Conservation (phyloP, 2,329 filamentous ascomycete species). For the Trichoderma atrobrunneum region DNA sequence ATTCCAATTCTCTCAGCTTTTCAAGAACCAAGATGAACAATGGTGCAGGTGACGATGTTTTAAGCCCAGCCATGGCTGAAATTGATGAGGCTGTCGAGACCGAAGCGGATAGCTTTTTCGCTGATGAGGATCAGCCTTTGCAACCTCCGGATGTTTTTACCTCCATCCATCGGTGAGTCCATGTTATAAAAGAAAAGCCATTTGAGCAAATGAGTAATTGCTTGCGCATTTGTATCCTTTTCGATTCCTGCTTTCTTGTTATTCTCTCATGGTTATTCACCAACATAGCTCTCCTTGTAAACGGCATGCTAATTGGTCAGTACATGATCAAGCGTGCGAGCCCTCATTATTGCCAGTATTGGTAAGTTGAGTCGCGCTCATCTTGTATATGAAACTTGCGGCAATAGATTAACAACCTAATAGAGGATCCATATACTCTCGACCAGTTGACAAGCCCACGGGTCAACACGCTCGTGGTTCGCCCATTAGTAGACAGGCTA, state of each 20-base stretch:
- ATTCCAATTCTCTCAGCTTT: background rate
- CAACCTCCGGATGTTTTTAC: conserved; percentile 10
- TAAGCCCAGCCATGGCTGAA: background rate
- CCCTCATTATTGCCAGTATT: conserved; percentile 24
- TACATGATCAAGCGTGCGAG: conserved; percentile 12
- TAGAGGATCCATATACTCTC: conserved; percentile 45
- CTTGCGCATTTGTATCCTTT: background rate
- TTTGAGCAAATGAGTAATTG: background rate
- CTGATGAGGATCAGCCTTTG: background rate
- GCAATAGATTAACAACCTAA: background rate
- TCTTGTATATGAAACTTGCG: background rate
- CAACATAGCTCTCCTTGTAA: background rate
- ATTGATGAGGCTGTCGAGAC: background rate
- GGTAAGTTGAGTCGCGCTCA: conserved; percentile 14
- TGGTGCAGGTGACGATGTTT: background rate
- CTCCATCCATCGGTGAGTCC: conserved; percentile 20
- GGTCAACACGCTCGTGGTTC: conserved; percentile 64
- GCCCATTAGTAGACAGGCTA: conserved; percentile 65
- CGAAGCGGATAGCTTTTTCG: background rate
- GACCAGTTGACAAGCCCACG: conserved; percentile 66
- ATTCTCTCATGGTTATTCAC: too few relatives aligned
- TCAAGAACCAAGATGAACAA: background rate
- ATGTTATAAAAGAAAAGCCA: background rate
- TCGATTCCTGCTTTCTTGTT: too few relatives aligned
- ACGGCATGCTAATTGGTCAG: background rate